phyloP scores from a whole-genome alignment of 1,139 yeast species.

The Blastobotrys illinoisensis region DNA sequence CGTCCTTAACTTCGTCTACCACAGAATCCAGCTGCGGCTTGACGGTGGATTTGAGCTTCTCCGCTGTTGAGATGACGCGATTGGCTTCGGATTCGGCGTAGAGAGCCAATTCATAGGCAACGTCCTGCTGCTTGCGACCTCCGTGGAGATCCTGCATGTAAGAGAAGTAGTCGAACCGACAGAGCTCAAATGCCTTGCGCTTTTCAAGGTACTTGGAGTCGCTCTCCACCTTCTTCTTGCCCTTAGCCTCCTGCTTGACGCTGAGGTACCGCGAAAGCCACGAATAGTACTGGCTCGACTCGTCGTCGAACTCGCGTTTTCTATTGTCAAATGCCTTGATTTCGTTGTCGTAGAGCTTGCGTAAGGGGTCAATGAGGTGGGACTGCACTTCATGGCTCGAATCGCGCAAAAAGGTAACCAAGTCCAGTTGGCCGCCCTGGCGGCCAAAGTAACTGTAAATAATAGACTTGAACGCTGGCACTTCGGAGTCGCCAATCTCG shows the following conservation, averaged over 20 bases:
- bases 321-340: slow-evolving; percentile 38
- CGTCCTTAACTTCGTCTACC: slow-evolving; percentile 32
- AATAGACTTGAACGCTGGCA: slow-evolving; percentile 32
- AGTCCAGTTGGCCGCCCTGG: slow-evolving; percentile 19
- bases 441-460: slow-evolving; percentile 29
- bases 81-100: slow-evolving; percentile 34
- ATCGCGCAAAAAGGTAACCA: slow-evolving; percentile 19
- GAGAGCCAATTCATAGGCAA: slow-evolving; percentile 35
- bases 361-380: slow-evolving; percentile 38
- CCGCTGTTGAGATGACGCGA: slow-evolving; percentile 24
- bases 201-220: slow-evolving; percentile 59
- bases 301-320: slow-evolving; percentile 61
- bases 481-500: slow-evolving; percentile 31
- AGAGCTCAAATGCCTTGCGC: slow-evolving; percentile 58
- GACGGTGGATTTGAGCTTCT: slow-evolving; percentile 21
- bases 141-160: slow-evolving; percentile 57
- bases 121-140: slow-evolving; percentile 40
- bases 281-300: slow-evolving; percentile 65
- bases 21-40: slow-evolving; percentile 31
- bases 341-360: slow-evolving; percentile 38
- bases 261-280: slow-evolving; percentile 68
- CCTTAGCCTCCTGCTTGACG: slow-evolving; percentile 48
- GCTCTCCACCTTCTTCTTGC: slow-evolving; percentile 37
- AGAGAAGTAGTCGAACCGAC: slow-evolving; percentile 66
- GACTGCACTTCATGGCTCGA: slow-evolving; percentile 26